A percentile compares a stretch with the other conserved stretches of the same genome.
These are phyloP conservation scores for Epichloe glyceriae DNA, from an alignment of 2,329 filamentous ascomycete genomes.

Conservation along the genomic window DNA sequence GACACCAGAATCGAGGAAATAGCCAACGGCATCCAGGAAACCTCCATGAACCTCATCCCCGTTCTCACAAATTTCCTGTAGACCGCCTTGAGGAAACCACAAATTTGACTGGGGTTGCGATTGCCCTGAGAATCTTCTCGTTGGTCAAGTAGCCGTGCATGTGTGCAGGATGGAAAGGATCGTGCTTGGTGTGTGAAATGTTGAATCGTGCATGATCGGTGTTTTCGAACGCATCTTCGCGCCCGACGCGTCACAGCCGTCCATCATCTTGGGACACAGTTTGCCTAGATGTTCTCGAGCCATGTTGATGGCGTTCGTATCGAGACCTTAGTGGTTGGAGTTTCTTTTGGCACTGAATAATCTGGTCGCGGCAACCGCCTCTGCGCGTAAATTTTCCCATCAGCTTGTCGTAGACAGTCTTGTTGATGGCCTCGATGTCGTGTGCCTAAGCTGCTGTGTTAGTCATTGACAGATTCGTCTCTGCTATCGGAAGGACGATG, in stretches of 20 bases:
- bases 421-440: constrained; percentile 42
- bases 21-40: constrained; percentile 38
- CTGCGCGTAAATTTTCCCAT: constrained; percentile 18
- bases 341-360: constrained; percentile 34
- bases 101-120: constrained; percentile 51
- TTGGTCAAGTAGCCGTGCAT: constrained; percentile 50
- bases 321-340: constrained; percentile 31
- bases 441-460: constrained; percentile 27
- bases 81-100: constrained; percentile 29
- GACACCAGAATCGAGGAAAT: constrained; percentile 47
- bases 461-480: background rate
- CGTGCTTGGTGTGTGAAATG: constrained; percentile 39
- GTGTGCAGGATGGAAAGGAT: constrained; percentile 52
- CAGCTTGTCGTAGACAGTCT: constrained; percentile 22
- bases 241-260: constrained; percentile 38
- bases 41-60: constrained; percentile 40
- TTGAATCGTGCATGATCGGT: constrained; percentile 45
- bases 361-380: constrained; percentile 39
- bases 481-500: background rate
- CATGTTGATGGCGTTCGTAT: constrained; percentile 31
- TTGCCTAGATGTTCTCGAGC: constrained; percentile 16
- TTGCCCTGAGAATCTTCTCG: constrained; percentile 38
- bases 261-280: constrained; percentile 32
- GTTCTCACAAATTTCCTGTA: constrained; percentile 46
- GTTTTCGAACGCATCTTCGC: constrained; percentile 30